Evolutionary conservation across 2,329 filamentous ascomycete species (phyloP).

Genomic region (Ophiostoma quercus): DNA sequence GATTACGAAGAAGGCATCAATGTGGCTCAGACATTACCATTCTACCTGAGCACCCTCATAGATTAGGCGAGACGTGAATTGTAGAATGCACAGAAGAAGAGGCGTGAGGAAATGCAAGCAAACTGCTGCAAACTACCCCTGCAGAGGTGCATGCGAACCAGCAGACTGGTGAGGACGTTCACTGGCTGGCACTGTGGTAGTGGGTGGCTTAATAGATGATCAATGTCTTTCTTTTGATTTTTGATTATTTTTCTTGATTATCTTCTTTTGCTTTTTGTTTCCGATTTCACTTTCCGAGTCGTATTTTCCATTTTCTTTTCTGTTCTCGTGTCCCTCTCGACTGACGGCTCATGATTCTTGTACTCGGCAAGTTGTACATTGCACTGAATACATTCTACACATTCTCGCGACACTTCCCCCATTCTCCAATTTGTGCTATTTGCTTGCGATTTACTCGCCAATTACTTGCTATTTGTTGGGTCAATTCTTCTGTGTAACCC

Average conservation of each 20-base stretch:
- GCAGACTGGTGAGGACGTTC: neutral
- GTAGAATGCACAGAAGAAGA: neutral
- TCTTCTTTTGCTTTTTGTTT: neutral
- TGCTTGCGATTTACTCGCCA: neutral
- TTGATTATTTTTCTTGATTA: neutral
- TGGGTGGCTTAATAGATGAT: neutral
- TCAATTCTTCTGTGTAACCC: neutral
- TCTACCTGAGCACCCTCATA: neutral
- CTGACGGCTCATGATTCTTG: neutral
- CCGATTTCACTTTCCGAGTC: neutral
- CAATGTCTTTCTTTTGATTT: neutral
- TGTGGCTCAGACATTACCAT: neutral
- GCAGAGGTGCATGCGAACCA: slow-evolving; percentile 6
- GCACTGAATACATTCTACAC: neutral
- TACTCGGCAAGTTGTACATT: neutral
- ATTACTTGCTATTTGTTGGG: neutral
- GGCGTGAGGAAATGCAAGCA: neutral
- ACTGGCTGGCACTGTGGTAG: neutral
- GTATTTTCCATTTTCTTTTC: neutral
- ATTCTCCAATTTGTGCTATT: neutral
- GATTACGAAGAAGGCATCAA: neutral
- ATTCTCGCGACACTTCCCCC: neutral
- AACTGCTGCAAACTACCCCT: slow-evolving; percentile 3
- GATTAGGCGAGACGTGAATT: neutral
- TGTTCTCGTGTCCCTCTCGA: neutral